Conservation (phyloP, 371 early-diverging fungal species). For the Rhizomucor pusillus region DNA sequence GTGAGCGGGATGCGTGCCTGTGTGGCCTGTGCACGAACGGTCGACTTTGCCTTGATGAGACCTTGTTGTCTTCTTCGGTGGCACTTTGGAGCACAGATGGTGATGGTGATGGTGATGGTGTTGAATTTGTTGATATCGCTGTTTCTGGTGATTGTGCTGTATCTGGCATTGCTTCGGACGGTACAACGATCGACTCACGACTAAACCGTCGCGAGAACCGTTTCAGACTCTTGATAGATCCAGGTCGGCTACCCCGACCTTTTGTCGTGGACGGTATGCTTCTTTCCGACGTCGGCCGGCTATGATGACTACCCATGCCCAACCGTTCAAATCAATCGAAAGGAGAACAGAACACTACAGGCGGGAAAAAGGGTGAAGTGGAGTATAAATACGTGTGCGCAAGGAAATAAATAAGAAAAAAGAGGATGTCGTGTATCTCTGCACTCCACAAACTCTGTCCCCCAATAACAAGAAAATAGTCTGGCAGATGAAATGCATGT, state of each 20-base stretch:
- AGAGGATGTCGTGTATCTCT: not conserved
- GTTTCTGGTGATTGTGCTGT: not conserved
- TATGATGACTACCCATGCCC: constrained; percentile 6
- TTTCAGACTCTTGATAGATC: constrained; percentile 2
- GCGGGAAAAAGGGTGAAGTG: not conserved
- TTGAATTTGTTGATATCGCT: not conserved
- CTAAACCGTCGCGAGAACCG: not conserved
- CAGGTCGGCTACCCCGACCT: not conserved
- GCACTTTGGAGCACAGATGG: not conserved
- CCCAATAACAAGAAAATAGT: not conserved
- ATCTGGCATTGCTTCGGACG: not conserved
- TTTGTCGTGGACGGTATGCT: not conserved
- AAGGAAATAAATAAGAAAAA: not conserved
- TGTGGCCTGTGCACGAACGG: not conserved
- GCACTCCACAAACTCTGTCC: too few relatives aligned
- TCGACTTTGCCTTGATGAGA: not conserved
- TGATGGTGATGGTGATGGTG: not conserved
- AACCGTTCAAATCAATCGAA: not conserved
- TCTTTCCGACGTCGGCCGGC: constrained; percentile 1
- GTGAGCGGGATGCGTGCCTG: not conserved
- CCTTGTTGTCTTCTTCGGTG: not conserved
- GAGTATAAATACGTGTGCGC: not conserved
- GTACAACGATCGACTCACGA: not conserved
- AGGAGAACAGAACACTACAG: not conserved
- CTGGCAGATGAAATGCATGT: not conserved